phyloP scores from a whole-genome alignment of 2,329 filamentous ascomycete genomes.

The Ophiostoma fasciatum region DNA sequence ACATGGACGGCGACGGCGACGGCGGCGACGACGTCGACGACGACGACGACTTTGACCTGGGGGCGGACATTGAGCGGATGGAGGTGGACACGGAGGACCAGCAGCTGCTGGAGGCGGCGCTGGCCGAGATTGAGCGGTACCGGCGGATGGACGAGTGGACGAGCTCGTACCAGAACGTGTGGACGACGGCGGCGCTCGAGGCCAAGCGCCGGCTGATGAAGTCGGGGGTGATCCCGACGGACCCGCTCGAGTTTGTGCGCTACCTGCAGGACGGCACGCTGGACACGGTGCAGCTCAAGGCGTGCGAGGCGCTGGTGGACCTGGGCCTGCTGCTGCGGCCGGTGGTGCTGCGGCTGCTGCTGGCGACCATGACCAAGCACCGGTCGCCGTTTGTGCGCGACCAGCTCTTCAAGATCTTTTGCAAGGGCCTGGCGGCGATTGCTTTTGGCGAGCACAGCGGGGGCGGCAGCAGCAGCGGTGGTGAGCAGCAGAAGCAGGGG shows the following conservation, averaged over 20 bases:
- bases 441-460: constrained; percentile 51
- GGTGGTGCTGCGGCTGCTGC: constrained; percentile 38
- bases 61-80: constrained; percentile 27
- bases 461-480: constrained; percentile 12
- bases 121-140: constrained; percentile 52
- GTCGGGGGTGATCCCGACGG: constrained; percentile 40
- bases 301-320: constrained; percentile 48
- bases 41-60: constrained; percentile 17
- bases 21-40: constrained; percentile 17
- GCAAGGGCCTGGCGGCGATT: constrained; percentile 44
- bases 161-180: constrained; percentile 51
- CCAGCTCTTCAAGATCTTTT: constrained; percentile 43
- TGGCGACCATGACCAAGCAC: constrained; percentile 45
- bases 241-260: constrained; percentile 42
- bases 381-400: constrained; percentile 48
- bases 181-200: constrained; percentile 46
- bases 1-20: constrained; percentile 4
- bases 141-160: constrained; percentile 55
- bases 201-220: constrained; percentile 51
- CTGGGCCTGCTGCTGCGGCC: constrained; percentile 44
- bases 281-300: constrained; percentile 50
- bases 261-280: constrained; percentile 50
- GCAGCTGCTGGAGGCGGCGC: constrained; percentile 34
- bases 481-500: neutral
- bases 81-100: constrained; percentile 19